A percentile compares a stretch with the other conserved stretches of the same genome.
phyloP scores from a whole-genome alignment of 2,329 filamentous ascomycete species.

The Emmonsia crescens region DNA sequence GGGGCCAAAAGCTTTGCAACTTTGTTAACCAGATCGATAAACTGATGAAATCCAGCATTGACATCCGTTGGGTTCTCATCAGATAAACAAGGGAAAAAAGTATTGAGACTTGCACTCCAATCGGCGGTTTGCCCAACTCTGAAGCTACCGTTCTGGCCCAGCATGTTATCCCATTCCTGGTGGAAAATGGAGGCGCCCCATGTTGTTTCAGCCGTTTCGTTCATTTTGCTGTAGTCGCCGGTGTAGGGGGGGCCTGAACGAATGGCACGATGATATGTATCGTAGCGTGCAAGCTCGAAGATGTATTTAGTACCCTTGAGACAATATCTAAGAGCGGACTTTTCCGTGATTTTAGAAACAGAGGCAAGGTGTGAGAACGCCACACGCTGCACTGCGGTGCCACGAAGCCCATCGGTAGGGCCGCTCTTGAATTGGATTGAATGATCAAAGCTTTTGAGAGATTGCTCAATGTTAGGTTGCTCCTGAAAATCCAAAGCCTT shows the following conservation, averaged over 20 bases:
- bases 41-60: constrained; percentile 25
- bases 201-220: constrained; percentile 18
- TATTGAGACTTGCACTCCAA: constrained; percentile 22
- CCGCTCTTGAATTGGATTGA: constrained; percentile 19
- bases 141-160: constrained; percentile 27
- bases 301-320: constrained; percentile 32
- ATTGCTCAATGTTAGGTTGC: constrained; percentile 17
- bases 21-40: constrained; percentile 25
- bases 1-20: constrained; percentile 25
- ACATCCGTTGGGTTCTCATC: constrained; percentile 12
- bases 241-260: neutral
- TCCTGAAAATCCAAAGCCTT: constrained; percentile 29
- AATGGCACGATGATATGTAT: constrained; percentile 21
- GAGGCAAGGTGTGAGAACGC: constrained; percentile 19
- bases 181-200: constrained; percentile 32
- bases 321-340: constrained; percentile 28
- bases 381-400: constrained; percentile 20
- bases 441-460: constrained; percentile 22
- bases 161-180: constrained; percentile 31
- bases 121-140: constrained; percentile 24
- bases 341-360: constrained; percentile 27
- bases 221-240: constrained; percentile 12
- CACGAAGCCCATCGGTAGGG: constrained; percentile 16
- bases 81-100: constrained; percentile 26
- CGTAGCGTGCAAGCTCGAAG: constrained; percentile 35